phyloP scores from a whole-genome alignment of 345 rosid genomes.

The Syzygium aqueum region DNA sequence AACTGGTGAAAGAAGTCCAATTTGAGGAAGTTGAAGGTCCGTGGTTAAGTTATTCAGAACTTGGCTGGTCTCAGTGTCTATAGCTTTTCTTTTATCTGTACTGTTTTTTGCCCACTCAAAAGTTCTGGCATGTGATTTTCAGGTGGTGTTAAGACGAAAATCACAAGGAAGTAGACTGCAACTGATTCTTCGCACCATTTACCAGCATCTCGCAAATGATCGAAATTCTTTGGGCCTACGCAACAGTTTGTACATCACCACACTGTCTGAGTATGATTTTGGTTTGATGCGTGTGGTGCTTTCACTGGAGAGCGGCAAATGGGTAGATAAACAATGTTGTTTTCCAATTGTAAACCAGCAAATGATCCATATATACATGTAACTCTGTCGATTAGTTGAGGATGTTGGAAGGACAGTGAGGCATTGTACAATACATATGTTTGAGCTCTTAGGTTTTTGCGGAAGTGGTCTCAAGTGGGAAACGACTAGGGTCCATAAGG shows the following conservation, averaged over 20 bases:
- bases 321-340: neutral
- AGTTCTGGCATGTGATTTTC: constrained; percentile 6
- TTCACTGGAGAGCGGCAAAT: neutral
- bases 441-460: neutral
- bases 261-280: neutral
- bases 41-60: neutral
- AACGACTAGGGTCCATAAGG: neutral
- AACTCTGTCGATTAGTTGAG: neutral
- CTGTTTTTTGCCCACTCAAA: neutral
- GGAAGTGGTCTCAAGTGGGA: neutral
- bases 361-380: neutral
- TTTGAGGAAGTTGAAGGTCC: constrained; percentile 78
- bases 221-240: neutral
- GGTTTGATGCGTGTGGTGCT: neutral
- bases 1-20: constrained; percentile 69
- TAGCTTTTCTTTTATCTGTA: neutral
- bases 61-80: neutral
- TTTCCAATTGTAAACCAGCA: neutral
- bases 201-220: neutral
- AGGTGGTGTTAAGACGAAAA: constrained; percentile 78
- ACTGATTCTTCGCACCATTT: neutral
- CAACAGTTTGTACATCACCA: neutral
- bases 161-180: constrained; percentile 38
- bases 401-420: neutral
- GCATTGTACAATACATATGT: neutral